phyloP scores from a whole-genome alignment of 495 filamentous ascomycete genomes.

The Staphylotrichum tortipilum region DNA sequence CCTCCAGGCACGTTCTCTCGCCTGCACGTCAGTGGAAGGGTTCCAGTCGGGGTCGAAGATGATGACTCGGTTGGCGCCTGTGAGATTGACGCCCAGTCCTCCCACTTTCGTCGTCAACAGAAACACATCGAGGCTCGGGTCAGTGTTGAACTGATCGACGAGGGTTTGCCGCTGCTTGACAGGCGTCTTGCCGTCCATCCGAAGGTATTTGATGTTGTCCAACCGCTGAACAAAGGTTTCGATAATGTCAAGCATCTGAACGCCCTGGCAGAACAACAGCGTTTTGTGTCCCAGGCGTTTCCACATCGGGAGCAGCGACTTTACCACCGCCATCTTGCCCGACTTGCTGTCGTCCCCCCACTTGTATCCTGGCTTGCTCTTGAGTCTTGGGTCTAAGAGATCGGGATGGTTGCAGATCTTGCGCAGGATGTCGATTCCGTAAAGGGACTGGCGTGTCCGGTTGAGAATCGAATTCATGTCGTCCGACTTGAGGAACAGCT shows the following conservation, averaged over 20 bases:
- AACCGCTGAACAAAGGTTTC: constrained; percentile 64
- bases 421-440: constrained; percentile 80
- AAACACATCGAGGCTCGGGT: constrained; percentile 74
- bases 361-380: constrained; percentile 49
- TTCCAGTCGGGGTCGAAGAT: constrained; percentile 99
- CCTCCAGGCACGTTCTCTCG: constrained; percentile 92
- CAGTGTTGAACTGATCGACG: constrained; percentile 85
- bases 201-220: constrained; percentile 63
- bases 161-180: constrained; percentile 74
- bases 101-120: constrained; percentile 91
- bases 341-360: constrained; percentile 71
- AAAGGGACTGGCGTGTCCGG: constrained; percentile 68
- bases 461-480: constrained; percentile 72
- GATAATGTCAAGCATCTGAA: constrained; percentile 88
- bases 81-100: constrained; percentile 86
- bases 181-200: constrained; percentile 88
- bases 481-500: constrained; percentile 67
- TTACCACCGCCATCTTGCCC: constrained; percentile 90
- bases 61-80: constrained; percentile 89
- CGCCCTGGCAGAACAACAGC: constrained; percentile 79
- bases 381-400: constrained; percentile 56
- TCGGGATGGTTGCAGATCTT: constrained; percentile 99
- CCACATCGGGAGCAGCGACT: constrained; percentile 77
- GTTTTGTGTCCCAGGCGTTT: constrained; percentile 83
- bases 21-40: constrained; percentile 85